Evolutionary conservation across 345 rosid genomes (phyloP), one percentile per base, ranked within the genome.

Genomic region (Pelargonium nanum): DNA sequence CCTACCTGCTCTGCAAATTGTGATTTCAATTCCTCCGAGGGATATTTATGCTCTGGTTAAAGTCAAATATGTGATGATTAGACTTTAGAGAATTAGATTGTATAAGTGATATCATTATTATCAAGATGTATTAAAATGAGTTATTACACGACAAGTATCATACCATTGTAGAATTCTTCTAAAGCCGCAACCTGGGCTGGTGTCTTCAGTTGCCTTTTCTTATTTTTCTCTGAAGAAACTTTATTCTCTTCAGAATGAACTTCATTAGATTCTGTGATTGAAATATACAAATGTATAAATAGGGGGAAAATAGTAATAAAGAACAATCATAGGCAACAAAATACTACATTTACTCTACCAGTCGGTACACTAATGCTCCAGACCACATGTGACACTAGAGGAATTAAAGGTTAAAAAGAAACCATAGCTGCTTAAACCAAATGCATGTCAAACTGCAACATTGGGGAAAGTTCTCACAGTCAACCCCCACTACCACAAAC

Each of bases 81-180:
- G 54, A 25, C 64, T 40, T 51, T 58, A 22, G 59, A 70, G 53
- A 70, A 58, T 4, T 22, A 24, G 25, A 59, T 19, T 45, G 2
- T 56, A 65, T 20, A 58, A 24, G 32, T 40, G 28, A 30, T 30
- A 59, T 53, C 53, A 56, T 15, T 16, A 53, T 50, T 32, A 60
- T 28, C 48, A 22, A n/a, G 58, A 70, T n/a, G 25, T 4, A 71
- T 25, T 59, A 67, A 54, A 61, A 67, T 45, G 61, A 68, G 57
- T 53, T 52, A 44, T 40, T 22, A 53, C 20, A 45, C 15, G 57
- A 32, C 6, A 68, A 59, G 26, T 45, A 75, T 56, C 56, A 48
- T 83, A 92, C 98, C 98, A 62, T 70, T 73, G 68, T 89, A 92
- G 53, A 85, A 83, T 21, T 71, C 77, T 82, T 92, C 98, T 68